Conservation (phyloP, 148 eudicot species). For the Amaranthus cruentus region DNA sequence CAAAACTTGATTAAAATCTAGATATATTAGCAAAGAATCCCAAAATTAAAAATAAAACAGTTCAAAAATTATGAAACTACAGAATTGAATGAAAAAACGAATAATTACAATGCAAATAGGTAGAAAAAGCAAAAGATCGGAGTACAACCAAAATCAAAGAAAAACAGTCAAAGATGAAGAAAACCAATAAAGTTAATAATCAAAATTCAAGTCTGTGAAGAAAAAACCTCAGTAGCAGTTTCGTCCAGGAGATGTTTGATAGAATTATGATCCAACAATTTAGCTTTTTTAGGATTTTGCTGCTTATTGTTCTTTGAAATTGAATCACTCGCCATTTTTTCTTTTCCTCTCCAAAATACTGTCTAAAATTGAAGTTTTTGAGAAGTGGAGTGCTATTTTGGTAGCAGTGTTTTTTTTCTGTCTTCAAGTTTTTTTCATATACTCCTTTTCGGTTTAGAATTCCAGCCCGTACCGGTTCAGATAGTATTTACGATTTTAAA, state of each 20-base stretch:
- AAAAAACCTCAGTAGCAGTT: constrained; percentile 49
- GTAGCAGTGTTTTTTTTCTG: too few species aligned
- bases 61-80: background rate
- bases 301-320: constrained; percentile 9
- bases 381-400: background rate
- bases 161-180: background rate
- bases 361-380: background rate
- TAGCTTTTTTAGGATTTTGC: constrained; percentile 58
- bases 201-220: background rate
- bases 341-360: background rate
- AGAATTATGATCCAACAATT: constrained; percentile 69
- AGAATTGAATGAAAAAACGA: background rate
- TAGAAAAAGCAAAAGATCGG: background rate
- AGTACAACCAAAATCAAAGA: background rate
- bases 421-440: too few species aligned
- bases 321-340: constrained; percentile 29
- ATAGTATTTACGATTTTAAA: too few species aligned
- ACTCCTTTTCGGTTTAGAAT: too few species aligned
- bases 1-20: background rate
- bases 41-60: constrained; percentile 1
- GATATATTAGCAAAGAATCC: background rate
- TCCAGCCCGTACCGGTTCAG: too few species aligned
- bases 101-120: background rate
- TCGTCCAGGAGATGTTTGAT: constrained; percentile 80
- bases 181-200: background rate